These are phyloP conservation scores for Nicotiana otophora DNA, from an alignment of 257 asterid genomes.

Conservation along the genomic window DNA sequence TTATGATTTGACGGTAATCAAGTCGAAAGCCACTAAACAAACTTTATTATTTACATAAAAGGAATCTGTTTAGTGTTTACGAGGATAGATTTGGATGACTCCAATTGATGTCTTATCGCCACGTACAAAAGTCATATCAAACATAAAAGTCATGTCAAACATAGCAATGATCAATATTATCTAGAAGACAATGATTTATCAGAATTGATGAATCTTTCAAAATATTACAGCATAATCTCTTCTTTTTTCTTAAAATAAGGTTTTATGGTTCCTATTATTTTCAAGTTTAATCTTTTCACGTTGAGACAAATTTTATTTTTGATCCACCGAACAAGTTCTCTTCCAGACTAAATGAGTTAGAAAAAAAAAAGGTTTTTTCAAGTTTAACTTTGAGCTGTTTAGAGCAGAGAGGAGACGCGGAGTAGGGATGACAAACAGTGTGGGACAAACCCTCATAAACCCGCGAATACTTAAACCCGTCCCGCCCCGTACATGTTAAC, in stretches of 20 bases:
- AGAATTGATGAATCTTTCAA: not conserved
- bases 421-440: no score
- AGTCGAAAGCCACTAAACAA: not conserved
- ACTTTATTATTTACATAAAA: not conserved
- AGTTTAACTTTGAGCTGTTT: no score
- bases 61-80: not conserved
- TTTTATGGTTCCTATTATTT: no score
- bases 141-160: not conserved
- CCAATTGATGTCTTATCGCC: not conserved
- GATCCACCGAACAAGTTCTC: not conserved
- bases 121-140: not conserved
- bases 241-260: no score
- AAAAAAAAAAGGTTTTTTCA: no score
- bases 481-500: no score
- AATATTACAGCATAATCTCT: not conserved
- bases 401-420: no score
- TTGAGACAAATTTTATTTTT: not conserved
- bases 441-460: no score
- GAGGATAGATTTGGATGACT: not conserved
- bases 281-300: not conserved
- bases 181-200: not conserved
- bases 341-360: not conserved
- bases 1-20: constrained; percentile 1
- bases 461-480: no score
- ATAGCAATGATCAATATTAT: not conserved